Evolutionary conservation across 305 asterid genomes (phyloP), one percentile per base, ranked within the genome.

Genomic region (Solanum hybrid): DNA sequence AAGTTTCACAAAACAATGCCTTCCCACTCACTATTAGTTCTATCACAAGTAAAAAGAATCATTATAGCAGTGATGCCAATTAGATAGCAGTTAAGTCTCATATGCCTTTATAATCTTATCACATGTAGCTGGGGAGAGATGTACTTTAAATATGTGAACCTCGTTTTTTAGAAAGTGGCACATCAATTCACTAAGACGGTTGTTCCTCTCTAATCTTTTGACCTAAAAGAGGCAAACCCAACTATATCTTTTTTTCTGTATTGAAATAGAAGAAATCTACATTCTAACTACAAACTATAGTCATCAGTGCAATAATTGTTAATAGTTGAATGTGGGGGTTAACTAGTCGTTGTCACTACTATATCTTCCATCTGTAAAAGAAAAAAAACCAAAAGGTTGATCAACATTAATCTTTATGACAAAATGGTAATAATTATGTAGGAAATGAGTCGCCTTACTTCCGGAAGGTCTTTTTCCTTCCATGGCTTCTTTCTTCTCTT

Each of bases 401-500:
- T 33, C 27, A 51, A 22, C 22, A 15, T 57, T 57, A 61, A 24
- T 26, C 12, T 36, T 70, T 87, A 39, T 7, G 70, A 61, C 3
- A 12, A 0, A 87, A 39, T 34, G 15, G 68, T 87, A 61, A 12
- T n/a, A 38, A 72, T 90, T 31, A 90, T 87, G 76, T 7, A 13
- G 27, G 36, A 41, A 76, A 68, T 24, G 31, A 32, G 41, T 2
- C 38, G n/a, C 32, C 81, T 65, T 91, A 95, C 98, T 97, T 94
- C 97, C 94, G 12, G 94, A 91, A 90, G 92, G 92, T 92, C 92
- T 86, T 93, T 89, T 95, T 91, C 97, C 98, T 93, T 96, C 98
- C 98, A 96, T 96, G 92, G 98, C 96, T 57, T 95, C 97, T 92
- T 93, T 96, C 94, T 96, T 95, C 38, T 90, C 94, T 91, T 96